Conservation (phyloP, 345 rosid species). For the Raphanus sativus region DNA sequence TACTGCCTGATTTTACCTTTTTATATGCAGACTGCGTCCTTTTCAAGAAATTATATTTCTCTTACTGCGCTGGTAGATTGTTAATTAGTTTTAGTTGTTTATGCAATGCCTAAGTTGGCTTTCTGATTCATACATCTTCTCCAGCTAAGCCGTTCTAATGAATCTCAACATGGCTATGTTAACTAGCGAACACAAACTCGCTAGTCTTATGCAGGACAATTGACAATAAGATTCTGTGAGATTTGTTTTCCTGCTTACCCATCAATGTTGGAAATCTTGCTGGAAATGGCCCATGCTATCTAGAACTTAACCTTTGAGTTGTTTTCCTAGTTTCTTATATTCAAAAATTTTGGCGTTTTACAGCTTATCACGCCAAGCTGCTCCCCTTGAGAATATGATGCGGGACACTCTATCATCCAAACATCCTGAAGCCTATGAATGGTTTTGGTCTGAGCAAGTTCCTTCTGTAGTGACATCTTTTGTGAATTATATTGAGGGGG, state of each 20-base stretch:
- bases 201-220: slow-evolving; percentile 2
- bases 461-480: slow-evolving; percentile 65
- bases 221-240: slow-evolving; percentile 14
- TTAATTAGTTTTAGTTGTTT: slow-evolving; percentile 4
- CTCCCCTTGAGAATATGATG: slow-evolving; percentile 78
- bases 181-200: slow-evolving; percentile 6
- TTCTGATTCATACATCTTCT: slow-evolving; percentile 13
- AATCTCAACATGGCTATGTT: slow-evolving; percentile 6
- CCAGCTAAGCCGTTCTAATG: background rate
- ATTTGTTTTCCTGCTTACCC: background rate
- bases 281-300: background rate
- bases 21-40: no score
- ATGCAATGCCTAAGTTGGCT: background rate
- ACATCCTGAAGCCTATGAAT: slow-evolving; percentile 68
- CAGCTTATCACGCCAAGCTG: slow-evolving; percentile 73
- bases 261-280: background rate
- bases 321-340: background rate
- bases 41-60: no score
- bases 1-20: slow-evolving; percentile 26
- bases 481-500: slow-evolving; percentile 70
- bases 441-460: slow-evolving; percentile 84
- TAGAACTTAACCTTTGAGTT: background rate
- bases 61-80: background rate
- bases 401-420: slow-evolving; percentile 72
- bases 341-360: slow-evolving; percentile 19